These are phyloP conservation scores for Avena eriantha DNA, from an alignment of 176 grass and related monocot genomes.

Conservation along the genomic window DNA sequence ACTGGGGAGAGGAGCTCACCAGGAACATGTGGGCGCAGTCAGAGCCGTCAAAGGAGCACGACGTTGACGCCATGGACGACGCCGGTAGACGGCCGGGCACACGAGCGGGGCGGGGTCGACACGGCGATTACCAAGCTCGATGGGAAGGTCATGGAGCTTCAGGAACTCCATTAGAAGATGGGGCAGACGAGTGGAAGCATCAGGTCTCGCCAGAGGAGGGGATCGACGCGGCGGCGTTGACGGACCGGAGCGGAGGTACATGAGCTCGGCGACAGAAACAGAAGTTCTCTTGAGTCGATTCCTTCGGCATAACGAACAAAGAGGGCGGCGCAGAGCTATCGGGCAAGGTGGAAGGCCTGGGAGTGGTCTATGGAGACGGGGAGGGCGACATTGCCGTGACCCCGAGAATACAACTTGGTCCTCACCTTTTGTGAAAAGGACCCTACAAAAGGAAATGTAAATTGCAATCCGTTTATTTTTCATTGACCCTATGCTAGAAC, in stretches of 20 bases:
- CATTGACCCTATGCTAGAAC: too few relatives aligned
- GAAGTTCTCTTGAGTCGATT: background rate
- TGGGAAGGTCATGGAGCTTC: background rate
- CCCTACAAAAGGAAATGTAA: too few relatives aligned
- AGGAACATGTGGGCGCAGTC: background rate
- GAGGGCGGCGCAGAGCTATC: too few relatives aligned
- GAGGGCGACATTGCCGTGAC: too few relatives aligned
- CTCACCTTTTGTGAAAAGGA: too few relatives aligned
- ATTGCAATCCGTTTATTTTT: too few relatives aligned
- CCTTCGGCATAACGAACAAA: background rate
- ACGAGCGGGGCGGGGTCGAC: background rate
- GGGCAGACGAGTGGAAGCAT: background rate
- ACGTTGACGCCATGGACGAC: background rate
- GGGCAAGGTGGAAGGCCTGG: too few relatives aligned
- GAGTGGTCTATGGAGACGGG: too few relatives aligned
- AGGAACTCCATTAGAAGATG: background rate
- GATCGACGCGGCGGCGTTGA: background rate
- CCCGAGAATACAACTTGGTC: too few relatives aligned
- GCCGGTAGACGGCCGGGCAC: background rate
- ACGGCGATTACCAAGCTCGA: background rate
- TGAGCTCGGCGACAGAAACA: too few relatives aligned
- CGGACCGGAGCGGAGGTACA: too few relatives aligned
- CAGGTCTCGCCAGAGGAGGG: background rate
- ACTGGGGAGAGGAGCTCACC: background rate
- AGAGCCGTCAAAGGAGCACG: background rate